A percentile compares a stretch with the other conserved stretches of the same genome.
Conservation (phyloP, 1,284 basidiomycete genomes). For the Trichosporon sp. region DNA sequence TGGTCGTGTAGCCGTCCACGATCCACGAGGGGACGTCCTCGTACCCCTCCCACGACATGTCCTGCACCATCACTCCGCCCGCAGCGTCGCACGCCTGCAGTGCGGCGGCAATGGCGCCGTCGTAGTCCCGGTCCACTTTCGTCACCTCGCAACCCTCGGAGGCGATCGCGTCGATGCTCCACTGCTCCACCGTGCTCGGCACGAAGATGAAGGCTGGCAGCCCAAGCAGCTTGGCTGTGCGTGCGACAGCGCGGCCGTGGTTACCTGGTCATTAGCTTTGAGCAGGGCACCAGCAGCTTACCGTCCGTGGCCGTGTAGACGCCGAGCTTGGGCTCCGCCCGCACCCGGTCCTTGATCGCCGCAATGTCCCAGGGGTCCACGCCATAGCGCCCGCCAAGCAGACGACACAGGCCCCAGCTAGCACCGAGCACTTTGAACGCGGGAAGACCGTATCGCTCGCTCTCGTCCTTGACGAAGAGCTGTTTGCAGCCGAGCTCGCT, state of each 20-base stretch:
- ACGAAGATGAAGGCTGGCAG: constrained; percentile 14
- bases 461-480: constrained; percentile 23
- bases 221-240: constrained; percentile 13
- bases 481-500: constrained; percentile 13
- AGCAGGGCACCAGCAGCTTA: neutral
- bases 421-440: constrained; percentile 24
- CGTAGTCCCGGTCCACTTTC: constrained; percentile 14
- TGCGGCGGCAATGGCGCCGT: constrained; percentile 10
- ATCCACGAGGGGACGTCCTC: constrained; percentile 12
- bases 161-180: constrained; percentile 16
- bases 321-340: constrained; percentile 3
- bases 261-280: constrained; percentile 13
- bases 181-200: constrained; percentile 16
- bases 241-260: constrained; percentile 20
- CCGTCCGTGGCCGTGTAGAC: constrained; percentile 20
- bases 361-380: constrained; percentile 16
- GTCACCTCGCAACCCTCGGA: constrained; percentile 15
- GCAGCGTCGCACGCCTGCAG: constrained; percentile 7
- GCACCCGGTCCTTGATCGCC: neutral
- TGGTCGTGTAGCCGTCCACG: constrained; percentile 15
- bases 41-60: constrained; percentile 20
- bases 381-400: constrained; percentile 15
- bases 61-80: constrained; percentile 14
- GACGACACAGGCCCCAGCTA: constrained; percentile 15
- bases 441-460: constrained; percentile 16